These are phyloP conservation scores for Skeletonema potamos DNA, from an alignment of 108 stramenopile species.

Conservation along the genomic window DNA sequence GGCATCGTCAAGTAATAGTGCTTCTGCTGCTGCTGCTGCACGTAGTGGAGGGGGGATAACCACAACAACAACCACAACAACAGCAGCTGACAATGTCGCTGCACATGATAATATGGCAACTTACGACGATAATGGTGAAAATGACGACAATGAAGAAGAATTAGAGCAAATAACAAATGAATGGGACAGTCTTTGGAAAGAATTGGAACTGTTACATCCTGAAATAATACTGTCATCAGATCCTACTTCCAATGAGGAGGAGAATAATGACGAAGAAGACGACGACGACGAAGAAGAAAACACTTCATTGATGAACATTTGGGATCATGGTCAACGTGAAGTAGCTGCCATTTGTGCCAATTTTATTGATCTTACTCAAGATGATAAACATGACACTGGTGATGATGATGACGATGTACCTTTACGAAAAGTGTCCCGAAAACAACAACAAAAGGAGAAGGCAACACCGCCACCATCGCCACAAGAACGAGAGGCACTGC, in stretches of 20 bases:
- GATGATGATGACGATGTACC: neutral
- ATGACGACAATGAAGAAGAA: neutral
- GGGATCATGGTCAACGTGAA: conserved; percentile 7
- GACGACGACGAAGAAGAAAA: conserved; percentile 1
- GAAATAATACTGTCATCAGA: neutral
- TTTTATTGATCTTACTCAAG: conserved; percentile 8
- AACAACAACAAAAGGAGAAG: neutral
- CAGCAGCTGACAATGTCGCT: neutral
- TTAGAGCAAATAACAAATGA: conserved; percentile 12
- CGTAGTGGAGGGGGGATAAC: neutral
- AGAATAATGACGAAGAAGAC: neutral
- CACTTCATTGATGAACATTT: too few relatives aligned
- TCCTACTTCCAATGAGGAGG: neutral
- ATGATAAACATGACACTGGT: neutral
- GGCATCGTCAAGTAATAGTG: neutral
- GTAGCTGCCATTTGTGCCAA: conserved; percentile 16
- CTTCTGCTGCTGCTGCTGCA: neutral
- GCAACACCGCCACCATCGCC: neutral
- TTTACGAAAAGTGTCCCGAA: neutral
- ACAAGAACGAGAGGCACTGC: neutral
- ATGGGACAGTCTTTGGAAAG: conserved; percentile 20
- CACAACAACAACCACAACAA: too few relatives aligned
- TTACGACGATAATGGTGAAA: neutral
- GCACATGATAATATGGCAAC: too few relatives aligned
- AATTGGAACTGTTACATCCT: conserved; percentile 8